phyloP scores from a whole-genome alignment of 352 stramenopile genomes.

The Sclerospora graminicola region DNA sequence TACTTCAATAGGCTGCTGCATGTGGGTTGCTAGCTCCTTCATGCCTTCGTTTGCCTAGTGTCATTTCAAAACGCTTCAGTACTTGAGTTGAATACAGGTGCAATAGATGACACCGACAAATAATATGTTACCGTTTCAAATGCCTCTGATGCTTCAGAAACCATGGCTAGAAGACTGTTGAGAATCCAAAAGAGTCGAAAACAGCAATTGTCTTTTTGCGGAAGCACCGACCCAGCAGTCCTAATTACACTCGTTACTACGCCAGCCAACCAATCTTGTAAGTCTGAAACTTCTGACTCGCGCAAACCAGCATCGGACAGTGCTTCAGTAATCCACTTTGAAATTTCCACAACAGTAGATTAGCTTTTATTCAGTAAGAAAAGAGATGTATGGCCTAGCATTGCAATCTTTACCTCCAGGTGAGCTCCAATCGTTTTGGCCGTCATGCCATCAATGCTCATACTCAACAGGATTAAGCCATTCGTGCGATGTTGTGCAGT shows the following conservation, averaged over 20 bases:
- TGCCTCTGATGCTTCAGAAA: conserved; percentile 35
- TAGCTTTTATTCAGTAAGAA: not conserved
- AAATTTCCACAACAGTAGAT: conserved; percentile 1
- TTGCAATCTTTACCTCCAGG: conserved; percentile 29
- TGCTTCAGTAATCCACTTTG: conserved; percentile 54
- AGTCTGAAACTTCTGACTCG: conserved; percentile 55
- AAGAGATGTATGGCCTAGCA: not conserved
- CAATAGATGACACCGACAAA: not conserved
- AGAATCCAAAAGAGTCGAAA: conserved; percentile 81
- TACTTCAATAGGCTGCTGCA: conserved; percentile 36
- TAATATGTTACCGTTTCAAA: conserved; percentile 37
- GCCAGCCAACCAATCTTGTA: conserved; percentile 57
- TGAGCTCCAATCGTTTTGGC: conserved; percentile 43
- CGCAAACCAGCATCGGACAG: conserved; percentile 56
- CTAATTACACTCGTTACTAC: conserved; percentile 57
- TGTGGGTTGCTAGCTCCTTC: conserved; percentile 21
- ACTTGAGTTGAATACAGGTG: no score
- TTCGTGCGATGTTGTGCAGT: conserved; percentile 72
- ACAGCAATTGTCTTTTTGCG: conserved; percentile 30
- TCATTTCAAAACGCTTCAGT: not conserved
- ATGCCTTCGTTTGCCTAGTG: conserved; percentile 32
- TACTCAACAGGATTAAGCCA: conserved; percentile 60
- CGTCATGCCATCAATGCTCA: conserved; percentile 78
- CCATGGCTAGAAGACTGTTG: conserved; percentile 54
- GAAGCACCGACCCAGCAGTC: conserved; percentile 31